Evolutionary conservation across 1,284 basidiomycete genomes (phyloP), one percentile per base, ranked within the genome.

Genomic region (Sphagnurus paluster): DNA sequence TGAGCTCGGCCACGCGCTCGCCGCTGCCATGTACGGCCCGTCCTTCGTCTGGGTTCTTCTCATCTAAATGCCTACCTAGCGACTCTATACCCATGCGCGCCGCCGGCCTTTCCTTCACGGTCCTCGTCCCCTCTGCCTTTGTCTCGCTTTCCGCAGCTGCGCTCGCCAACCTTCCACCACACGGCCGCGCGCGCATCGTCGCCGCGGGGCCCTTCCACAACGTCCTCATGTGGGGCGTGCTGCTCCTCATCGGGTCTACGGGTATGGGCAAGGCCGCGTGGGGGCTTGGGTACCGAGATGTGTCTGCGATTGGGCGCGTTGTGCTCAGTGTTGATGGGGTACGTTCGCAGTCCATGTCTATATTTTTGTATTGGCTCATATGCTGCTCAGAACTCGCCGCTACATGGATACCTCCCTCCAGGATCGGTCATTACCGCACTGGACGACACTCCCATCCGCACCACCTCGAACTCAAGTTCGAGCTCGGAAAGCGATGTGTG

Each of bases 131-230:
- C 1, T 76, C 84, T 2, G 84, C 85, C n/a, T 87, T 86, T 52
- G 83, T 89, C 7, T 68, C 74, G 0, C 74, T 88, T 38, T 69
- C 82, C 2, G 46, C 66, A 13, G 54, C 66, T 1, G 61, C 66
- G 5, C 61, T 82, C 3, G 68, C 73, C 6, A 60, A 62, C 3
- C 57, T 81, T 2, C 49, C 64, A 7, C 64, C 73, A 0, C 62
- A 61, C 10, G 65, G 73, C 3, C 76, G 77, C 21, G 61, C 80
- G 5, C 75, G 82, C 10, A 71, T 90, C 35, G 69, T 80, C 25
- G 72, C 81, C 13, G 78, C 80, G 2, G 88, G 87, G 5, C 80
- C 86, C 8, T 85, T 80, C 53, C 87, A 90, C 56, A 90, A 90
- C 55, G 49, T 84, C 7, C 51, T 75, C 1, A 63, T 80, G 34